Evolutionary conservation across 1,139 yeast species (phyloP), one percentile per base, ranked within the genome.

Genomic region (Meyerozyma elateridarum): DNA sequence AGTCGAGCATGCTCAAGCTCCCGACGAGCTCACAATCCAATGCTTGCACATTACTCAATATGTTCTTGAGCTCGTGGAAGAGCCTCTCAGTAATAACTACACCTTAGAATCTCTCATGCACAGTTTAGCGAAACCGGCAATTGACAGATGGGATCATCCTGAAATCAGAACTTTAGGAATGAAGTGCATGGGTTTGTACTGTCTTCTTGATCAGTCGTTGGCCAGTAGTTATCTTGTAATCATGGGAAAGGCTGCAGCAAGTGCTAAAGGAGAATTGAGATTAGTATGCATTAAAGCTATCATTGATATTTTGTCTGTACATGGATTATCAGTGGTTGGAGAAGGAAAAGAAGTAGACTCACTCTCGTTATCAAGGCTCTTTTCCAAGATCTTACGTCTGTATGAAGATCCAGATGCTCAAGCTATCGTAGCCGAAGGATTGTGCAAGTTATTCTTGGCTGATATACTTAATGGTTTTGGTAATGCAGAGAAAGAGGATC

Each of bases 371-470:
- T 84, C 84, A 40, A 76, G 81, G 48, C 62, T 84, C 30, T 81
- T 83, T 42, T 79, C 77, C 59, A 75, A 79, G 48, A 75, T 83
- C 1, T 62, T 88, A 41, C 73, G 73, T 39, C 68, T 75, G 36
- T 64, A 62, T 25, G 76, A 73, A 5, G 64, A 74, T 47, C 83
- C 84, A 0, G 75, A 73, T 25, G 68, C 87, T 16, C 96, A 85
- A 52, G 79, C 91, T 1, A 66, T 77, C 1, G 85, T 91, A 5
- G 96, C 93, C 0, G 95, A 85, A 49, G 95, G 96, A 0, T 62
- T 89, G 17, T 85, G 91, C 49, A 89, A 91, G 56, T 61, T 91
- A 32, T 76, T 82, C 45, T 64, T 91, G 33, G 85, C 91, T 9
- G 95, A 85, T 42, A 73, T 85, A 16, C 70, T 88, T 38, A 70